Percentiles rank a stretch among this genome's conserved stretches.
Evolutionary conservation across 23 red algal genomes (phyloP).

Genomic region (Gracilaria vermiculophylla): DNA sequence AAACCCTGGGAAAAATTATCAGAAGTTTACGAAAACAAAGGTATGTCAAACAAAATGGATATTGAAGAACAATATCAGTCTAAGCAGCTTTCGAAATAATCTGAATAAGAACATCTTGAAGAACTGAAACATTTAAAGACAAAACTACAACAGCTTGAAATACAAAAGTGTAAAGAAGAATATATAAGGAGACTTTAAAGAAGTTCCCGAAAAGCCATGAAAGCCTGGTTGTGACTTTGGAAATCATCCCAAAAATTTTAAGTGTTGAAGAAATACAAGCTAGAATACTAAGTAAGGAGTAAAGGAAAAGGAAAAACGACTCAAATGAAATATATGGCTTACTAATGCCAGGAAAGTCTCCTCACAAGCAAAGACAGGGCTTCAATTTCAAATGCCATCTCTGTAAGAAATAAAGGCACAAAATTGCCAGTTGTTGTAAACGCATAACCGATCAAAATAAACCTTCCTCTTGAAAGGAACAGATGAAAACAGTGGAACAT

Average conservation of each 20-base stretch:
- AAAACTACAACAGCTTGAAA: background rate
- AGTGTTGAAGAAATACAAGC: background rate
- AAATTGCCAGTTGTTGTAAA: background rate
- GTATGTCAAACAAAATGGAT: background rate
- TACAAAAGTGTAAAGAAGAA: background rate
- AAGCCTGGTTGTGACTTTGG: background rate
- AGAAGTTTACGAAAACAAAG: background rate
- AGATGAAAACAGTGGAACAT: background rate
- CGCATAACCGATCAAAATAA: background rate
- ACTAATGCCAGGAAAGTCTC: background rate
- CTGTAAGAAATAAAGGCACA: background rate
- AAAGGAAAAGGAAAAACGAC: background rate
- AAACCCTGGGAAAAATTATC: background rate
- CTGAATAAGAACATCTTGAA: background rate
- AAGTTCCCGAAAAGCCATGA: constrained; percentile 3
- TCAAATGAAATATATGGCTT: background rate
- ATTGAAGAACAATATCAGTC: background rate
- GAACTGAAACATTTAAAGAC: background rate
- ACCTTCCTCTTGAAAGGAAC: background rate
- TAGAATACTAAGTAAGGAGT: background rate
- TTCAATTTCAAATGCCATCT: background rate
- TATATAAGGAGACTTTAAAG: background rate
- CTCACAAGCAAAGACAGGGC: background rate
- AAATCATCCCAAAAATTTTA: background rate
- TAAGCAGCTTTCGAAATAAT: background rate